Percentiles rank a stretch among this genome's conserved stretches.
phyloP scores from a whole-genome alignment of 331 rosid species.

The Acacia pycnantha region DNA sequence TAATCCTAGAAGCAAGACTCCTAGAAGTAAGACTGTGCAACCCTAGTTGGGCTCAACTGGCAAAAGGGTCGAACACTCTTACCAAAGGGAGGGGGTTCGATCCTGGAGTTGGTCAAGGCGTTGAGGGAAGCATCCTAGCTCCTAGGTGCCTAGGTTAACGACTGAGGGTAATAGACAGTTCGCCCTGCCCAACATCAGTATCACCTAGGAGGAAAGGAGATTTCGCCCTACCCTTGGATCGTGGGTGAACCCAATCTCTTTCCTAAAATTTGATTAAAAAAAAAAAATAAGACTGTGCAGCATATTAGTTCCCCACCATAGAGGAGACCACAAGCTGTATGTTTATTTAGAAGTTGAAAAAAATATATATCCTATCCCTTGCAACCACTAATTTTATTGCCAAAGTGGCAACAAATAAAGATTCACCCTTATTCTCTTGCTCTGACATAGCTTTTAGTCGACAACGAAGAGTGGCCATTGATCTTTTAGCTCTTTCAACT shows the following conservation, averaged over 20 bases:
- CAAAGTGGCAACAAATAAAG: not conserved
- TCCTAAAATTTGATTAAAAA: no score
- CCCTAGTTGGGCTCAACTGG: no score
- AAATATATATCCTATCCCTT: not conserved
- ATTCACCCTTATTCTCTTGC: constrained; percentile 12
- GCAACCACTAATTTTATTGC: not conserved
- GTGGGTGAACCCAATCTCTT: no score
- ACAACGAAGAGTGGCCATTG: not conserved
- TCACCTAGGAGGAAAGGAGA: no score
- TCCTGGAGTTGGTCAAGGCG: no score
- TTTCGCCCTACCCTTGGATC: no score
- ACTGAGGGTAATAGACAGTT: no score
- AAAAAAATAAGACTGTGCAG: not conserved
- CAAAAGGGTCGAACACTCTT: no score
- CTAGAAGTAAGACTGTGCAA: not conserved
- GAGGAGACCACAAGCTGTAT: constrained; percentile 1
- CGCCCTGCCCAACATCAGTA: no score
- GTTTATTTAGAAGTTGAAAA: constrained; percentile 17
- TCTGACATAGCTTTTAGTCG: not conserved
- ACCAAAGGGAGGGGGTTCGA: no score
- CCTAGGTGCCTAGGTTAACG: no score
- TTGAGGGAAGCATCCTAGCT: no score
- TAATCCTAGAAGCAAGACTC: constrained; percentile 19
- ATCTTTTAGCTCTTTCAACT: constrained; percentile 14
- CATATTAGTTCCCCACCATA: constrained; percentile 22